Percentiles rank a stretch among this genome's conserved stretches.
These are phyloP conservation scores for Aspergillus uvarum DNA, from an alignment of 2,329 filamentous ascomycete genomes.

Conservation along the genomic window DNA sequence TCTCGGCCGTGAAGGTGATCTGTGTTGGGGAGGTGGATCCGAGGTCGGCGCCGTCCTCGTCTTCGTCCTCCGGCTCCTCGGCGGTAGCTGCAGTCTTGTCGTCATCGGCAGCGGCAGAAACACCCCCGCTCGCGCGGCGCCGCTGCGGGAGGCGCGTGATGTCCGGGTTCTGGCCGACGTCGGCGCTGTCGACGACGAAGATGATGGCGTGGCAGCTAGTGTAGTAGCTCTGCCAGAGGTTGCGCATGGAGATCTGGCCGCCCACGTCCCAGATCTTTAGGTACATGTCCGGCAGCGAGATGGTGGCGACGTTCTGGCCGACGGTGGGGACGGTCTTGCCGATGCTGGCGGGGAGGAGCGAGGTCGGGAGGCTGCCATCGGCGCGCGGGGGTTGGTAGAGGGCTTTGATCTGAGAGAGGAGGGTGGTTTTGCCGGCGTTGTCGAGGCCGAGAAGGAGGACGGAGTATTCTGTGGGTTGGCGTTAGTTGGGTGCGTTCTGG, in stretches of 20 bases:
- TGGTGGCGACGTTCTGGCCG: slow-evolving; percentile 92
- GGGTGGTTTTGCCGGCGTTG: slow-evolving; percentile 97
- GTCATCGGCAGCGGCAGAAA: slow-evolving; percentile 23
- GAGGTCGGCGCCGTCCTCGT: background rate
- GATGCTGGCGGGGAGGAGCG: slow-evolving; percentile 55
- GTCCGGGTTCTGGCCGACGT: slow-evolving; percentile 77
- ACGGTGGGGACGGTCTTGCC: slow-evolving; percentile 92
- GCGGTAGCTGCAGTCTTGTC: slow-evolving; percentile 11
- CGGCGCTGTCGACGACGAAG: slow-evolving; percentile 94
- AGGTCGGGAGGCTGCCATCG: slow-evolving; percentile 19
- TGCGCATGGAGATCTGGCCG: slow-evolving; percentile 83
- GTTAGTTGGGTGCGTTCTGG: too few relatives aligned
- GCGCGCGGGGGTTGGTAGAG: slow-evolving; percentile 58
- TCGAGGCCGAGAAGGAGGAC: slow-evolving; percentile 95
- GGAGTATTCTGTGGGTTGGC: slow-evolving; percentile 72
- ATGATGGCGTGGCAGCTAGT: slow-evolving; percentile 91
- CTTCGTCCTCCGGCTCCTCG: background rate
- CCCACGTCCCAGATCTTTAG: slow-evolving; percentile 98
- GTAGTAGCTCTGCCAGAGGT: slow-evolving; percentile 96
- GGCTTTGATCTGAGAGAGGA: slow-evolving; percentile 93
- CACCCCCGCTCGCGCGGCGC: slow-evolving; percentile 30
- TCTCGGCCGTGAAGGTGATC: slow-evolving; percentile 31
- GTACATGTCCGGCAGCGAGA: slow-evolving; percentile 90
- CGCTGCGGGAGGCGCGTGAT: slow-evolving; percentile 52
- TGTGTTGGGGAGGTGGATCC: background rate